Percentiles rank a stretch among this genome's conserved stretches.
Conservation (phyloP, 495 filamentous ascomycete species). For the Penicillium roqueforti region DNA sequence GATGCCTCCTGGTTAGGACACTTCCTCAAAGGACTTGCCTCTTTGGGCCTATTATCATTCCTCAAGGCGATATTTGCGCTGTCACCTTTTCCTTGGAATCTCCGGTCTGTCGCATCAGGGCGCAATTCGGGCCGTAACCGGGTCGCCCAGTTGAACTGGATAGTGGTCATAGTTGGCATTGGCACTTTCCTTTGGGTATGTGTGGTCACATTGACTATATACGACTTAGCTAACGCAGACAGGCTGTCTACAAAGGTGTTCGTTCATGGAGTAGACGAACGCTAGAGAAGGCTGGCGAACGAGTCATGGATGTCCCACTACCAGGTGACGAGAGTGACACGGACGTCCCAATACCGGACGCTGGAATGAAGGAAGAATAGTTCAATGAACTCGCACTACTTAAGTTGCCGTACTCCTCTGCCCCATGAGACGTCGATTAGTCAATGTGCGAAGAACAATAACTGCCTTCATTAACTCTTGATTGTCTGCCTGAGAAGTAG, state of each 20-base stretch:
- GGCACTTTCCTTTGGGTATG: constrained; percentile 78
- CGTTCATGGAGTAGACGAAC: constrained; percentile 62
- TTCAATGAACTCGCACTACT: constrained; percentile 59
- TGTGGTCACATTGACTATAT: constrained; percentile 10
- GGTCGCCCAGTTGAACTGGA: constrained; percentile 67
- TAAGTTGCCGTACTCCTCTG: constrained; percentile 77
- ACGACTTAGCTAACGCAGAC: constrained; percentile 23
- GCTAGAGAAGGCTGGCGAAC: constrained; percentile 71
- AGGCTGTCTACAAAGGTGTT: constrained; percentile 80
- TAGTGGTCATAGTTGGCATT: constrained; percentile 74
- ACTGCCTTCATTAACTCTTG: constrained; percentile 39
- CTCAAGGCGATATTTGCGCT: constrained; percentile 72
- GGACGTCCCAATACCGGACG: constrained; percentile 72
- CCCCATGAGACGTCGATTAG: constrained; percentile 83
- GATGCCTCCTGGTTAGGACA: constrained; percentile 67
- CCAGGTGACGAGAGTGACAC: constrained; percentile 69
- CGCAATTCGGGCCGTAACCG: constrained; percentile 67
- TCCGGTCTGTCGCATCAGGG: constrained; percentile 49
- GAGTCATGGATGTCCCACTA: constrained; percentile 76
- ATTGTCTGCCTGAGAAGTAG: constrained; percentile 25
- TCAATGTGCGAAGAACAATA: constrained; percentile 86
- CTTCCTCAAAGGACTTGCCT: constrained; percentile 81
- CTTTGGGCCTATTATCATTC: constrained; percentile 80
- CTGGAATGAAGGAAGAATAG: constrained; percentile 27
- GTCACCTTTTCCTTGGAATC: constrained; percentile 70